Base-by-base conservation (phyloP, 495 filamentous ascomycete genomes). In the Trichocladium antarcticum region DNA sequence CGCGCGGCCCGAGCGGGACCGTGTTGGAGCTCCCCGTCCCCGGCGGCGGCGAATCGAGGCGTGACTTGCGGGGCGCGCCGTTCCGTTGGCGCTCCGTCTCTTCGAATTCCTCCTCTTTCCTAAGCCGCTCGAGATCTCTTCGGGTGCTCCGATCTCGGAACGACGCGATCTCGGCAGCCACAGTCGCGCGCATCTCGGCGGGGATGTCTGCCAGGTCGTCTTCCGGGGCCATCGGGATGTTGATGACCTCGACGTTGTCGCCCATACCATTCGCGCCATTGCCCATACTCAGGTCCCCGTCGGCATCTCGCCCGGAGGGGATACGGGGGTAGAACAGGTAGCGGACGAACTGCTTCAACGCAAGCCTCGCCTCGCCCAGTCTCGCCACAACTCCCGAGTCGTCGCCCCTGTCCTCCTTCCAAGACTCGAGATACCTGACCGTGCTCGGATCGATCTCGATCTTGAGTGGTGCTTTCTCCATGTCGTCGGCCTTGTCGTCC, bases 201-300 rank as follows among this genome's bases (percentile, higher is more conserved):
- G 92, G 92, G 47, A 99, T 95, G 58, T 99, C 93, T 35, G 87
- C 83, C 24, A 99, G 73, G 57, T 99, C 92, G 61, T 99, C 92
- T 56, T 99, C 92, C 21, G 82, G 77, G 7, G 85, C 84, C 31
- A 95, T 77, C 4, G 87, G 84, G 51, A 95, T 96, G 36, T 87
- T 95, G 54, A 96, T 83, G 28, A 96, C 82, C 67, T 95, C 89
- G 17, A 80, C 77, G 49, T 85, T 74, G 27, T 76, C 75, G 29
- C 70, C 79, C 38, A 70, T 66, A 14, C 71, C 70, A 7, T 68
- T 70, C 5, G 78, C 73, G 11, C 63, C 73, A 53, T 88, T 83
- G 42, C 73, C 76, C 86, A 94, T 92, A 5, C 48, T 28, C 3
- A 50, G 55, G 57, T 94, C 87, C 3, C 82, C 86, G 54, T 86